A percentile compares a stretch with the other conserved stretches of the same genome.
phyloP scores from a whole-genome alignment of 805 yeast genomes.

The Candida bentonensis region DNA sequence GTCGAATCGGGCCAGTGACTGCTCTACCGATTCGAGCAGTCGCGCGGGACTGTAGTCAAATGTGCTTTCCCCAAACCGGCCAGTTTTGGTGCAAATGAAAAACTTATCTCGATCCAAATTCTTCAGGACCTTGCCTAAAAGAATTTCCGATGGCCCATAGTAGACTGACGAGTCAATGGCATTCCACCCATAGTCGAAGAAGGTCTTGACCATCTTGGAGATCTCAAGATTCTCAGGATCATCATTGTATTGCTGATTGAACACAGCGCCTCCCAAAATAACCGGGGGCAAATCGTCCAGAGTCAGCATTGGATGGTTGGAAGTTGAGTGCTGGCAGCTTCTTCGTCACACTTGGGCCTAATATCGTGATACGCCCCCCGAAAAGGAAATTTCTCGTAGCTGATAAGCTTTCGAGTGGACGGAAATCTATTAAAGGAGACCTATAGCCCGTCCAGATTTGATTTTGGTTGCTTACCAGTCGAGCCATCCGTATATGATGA shows the following conservation, averaged over 20 bases:
- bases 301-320: constrained; percentile 1
- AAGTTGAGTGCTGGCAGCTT: too few relatives aligned
- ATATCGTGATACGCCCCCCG: too few relatives aligned
- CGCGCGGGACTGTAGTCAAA: constrained; percentile 59
- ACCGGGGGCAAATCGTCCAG: constrained; percentile 25
- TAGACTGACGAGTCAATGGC: constrained; percentile 90
- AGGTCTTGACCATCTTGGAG: constrained; percentile 39
- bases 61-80: constrained; percentile 50
- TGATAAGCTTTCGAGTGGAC: too few relatives aligned
- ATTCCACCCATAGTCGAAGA: constrained; percentile 52
- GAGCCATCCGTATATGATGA: too few relatives aligned
- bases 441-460: too few relatives aligned
- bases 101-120: constrained; percentile 39
- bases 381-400: too few relatives aligned
- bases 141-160: constrained; percentile 74
- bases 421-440: too few relatives aligned
- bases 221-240: constrained; percentile 52
- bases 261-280: constrained; percentile 78
- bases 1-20: constrained; percentile 54
- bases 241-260: constrained; percentile 65
- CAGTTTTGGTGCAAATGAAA: constrained; percentile 74
- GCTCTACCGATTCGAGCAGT: constrained; percentile 45
- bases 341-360: too few relatives aligned
- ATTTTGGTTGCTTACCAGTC: too few relatives aligned
- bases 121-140: constrained; percentile 55